These are phyloP conservation scores for Austroboletus novae-zelandiae DNA, from an alignment of 1,284 basidiomycete genomes.

Conservation along the genomic window DNA sequence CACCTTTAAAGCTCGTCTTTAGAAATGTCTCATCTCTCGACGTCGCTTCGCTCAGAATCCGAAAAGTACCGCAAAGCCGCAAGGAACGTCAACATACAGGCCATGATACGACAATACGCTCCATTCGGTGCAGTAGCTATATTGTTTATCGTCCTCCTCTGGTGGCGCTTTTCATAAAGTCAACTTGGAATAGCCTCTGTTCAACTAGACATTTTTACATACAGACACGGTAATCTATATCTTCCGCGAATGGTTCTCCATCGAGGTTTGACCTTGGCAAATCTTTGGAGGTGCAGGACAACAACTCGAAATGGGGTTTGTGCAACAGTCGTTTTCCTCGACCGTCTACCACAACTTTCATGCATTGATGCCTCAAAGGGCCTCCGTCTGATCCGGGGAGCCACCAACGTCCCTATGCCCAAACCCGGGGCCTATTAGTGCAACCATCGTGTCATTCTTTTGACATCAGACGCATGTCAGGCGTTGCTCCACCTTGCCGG, in stretches of 20 bases:
- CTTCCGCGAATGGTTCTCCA: slow-evolving; percentile 2
- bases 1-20: slow-evolving; percentile 5
- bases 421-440: not conserved
- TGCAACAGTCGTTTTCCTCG: too few relatives aligned
- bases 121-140: slow-evolving; percentile 81
- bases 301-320: too few relatives aligned
- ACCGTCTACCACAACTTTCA: not conserved
- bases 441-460: not conserved
- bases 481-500: not conserved
- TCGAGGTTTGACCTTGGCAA: too few relatives aligned
- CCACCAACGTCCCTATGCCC: slow-evolving; percentile 9
- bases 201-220: slow-evolving; percentile 21
- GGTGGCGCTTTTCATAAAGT: slow-evolving; percentile 80
- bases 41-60: slow-evolving; percentile 94
- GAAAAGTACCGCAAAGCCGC: slow-evolving; percentile 98
- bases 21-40: slow-evolving; percentile 99
- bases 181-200: slow-evolving; percentile 7
- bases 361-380: not conserved
- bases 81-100: slow-evolving; percentile 91
- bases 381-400: not conserved
- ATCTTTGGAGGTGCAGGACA: too few relatives aligned
- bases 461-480: not conserved
- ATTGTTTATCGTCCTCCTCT: slow-evolving; percentile 84
- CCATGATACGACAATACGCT: slow-evolving; percentile 94
- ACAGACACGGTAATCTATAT: slow-evolving; percentile 30